Conservation (phyloP, 768 basidiomycete species). For the Artomyces pyxidatus region DNA sequence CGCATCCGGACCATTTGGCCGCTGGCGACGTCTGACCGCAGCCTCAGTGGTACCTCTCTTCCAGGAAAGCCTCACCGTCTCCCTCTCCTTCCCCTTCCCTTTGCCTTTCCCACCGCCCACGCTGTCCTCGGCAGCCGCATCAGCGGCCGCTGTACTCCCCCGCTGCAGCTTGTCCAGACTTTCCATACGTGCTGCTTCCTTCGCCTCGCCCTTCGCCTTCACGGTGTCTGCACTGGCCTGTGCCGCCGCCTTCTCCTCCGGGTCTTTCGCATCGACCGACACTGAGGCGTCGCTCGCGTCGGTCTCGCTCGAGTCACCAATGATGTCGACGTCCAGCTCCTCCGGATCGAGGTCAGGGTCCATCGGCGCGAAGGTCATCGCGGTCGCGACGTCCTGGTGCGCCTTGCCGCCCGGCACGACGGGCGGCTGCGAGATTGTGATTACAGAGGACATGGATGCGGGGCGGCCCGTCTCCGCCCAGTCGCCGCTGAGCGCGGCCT, state of each 20-base stretch:
- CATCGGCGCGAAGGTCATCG: constrained; percentile 55
- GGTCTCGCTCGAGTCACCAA: constrained; percentile 20
- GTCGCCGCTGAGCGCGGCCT: constrained; percentile 81
- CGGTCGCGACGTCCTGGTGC: constrained; percentile 34
- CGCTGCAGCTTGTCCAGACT: constrained; percentile 59
- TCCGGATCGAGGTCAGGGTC: constrained; percentile 41
- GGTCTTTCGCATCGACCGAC: constrained; percentile 3
- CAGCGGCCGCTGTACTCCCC: not conserved
- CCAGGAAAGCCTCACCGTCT: constrained; percentile 7
- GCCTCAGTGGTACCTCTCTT: constrained; percentile 3
- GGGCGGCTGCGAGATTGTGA: constrained; percentile 76
- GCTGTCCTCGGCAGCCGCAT: constrained; percentile 6
- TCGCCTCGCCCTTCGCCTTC: constrained; percentile 29
- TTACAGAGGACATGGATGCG: constrained; percentile 71
- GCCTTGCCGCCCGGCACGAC: constrained; percentile 43
- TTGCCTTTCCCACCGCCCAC: constrained; percentile 12
- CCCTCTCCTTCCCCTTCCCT: constrained; percentile 12
- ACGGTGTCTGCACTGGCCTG: constrained; percentile 19
- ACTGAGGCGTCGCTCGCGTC: constrained; percentile 20
- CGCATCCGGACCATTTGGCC: constrained; percentile 52
- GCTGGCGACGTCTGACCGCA: constrained; percentile 4
- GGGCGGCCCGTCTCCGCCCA: constrained; percentile 88
- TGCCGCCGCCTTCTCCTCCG: constrained; percentile 7
- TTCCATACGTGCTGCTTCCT: constrained; percentile 21
- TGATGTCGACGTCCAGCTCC: constrained; percentile 32